Evolutionary conservation across 2,329 filamentous ascomycete genomes (phyloP), one percentile per base, ranked within the genome.

Genomic region (Fusarium sp.): DNA sequence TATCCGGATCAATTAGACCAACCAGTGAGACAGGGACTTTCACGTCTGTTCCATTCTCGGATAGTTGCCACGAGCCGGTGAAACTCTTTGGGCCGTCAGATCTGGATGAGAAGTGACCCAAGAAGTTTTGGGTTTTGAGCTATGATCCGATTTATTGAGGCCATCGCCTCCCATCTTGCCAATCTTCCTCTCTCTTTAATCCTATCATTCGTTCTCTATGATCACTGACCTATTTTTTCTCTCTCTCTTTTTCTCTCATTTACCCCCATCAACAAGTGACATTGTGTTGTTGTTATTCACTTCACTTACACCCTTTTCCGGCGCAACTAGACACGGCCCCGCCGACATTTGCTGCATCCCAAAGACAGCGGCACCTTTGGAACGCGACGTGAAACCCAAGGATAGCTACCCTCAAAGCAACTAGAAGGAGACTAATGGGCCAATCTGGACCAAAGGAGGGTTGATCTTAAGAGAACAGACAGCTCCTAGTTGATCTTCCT

Each of bases 21-120:
- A 60, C 72, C 42, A 70, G 37, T 18, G 42, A 52, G 22, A 20
- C 27, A 35, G 42, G 63, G 38, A 63, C 45, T 62, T 60, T 66
- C 62, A 52, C 13, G 27, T 60, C 38, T 66, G 40, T 6, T 31
- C 69, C 66, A 38, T 70, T 73, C 62, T 73, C 66, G 66, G 72
- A 45, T 60, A 45, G 34, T 73, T 54, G 40, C 69, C 66, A 67
- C 50, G 52, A 75, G 47, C 62, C 66, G 69, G 47, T 7, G 35
- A 54, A 24, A 24, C 14, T 18, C 35, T 47, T 45, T 16, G 31
- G 38, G 6, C 16, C 14, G 16, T 29, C 34, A 40, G 18, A 8
- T 58, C 16, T 58, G 35, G 20, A 54, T 38, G 24, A 5, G 35
- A 4, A 58, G 37, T 5, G 47, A 31, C 34, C 50, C 11, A 57